phyloP scores from a whole-genome alignment of 2,329 filamentous ascomycete genomes.

The Fusarium lyarnte region DNA sequence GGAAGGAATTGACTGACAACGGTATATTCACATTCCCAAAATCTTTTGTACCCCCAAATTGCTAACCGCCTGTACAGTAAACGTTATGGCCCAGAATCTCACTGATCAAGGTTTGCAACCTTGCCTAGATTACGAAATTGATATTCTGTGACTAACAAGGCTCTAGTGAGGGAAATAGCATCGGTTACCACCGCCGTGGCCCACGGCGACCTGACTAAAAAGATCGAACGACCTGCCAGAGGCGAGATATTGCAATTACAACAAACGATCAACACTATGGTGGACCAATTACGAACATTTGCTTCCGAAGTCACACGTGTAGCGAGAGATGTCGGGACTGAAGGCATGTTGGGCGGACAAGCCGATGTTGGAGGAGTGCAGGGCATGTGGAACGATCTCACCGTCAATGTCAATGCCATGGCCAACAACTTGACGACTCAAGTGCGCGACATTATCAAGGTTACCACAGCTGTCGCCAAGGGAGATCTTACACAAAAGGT shows the following conservation, averaged over 20 bases:
- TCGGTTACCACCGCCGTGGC: slow-evolving; percentile 86
- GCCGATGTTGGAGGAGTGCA: slow-evolving; percentile 85
- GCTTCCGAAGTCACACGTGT: slow-evolving; percentile 86
- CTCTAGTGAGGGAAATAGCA: slow-evolving; percentile 79
- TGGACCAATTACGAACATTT: slow-evolving; percentile 84
- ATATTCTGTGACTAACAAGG: slow-evolving; percentile 19
- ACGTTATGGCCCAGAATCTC: slow-evolving; percentile 85
- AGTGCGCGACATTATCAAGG: slow-evolving; percentile 93
- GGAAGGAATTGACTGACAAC: slow-evolving; percentile 95
- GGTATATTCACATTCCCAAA: slow-evolving; percentile 54
- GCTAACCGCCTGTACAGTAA: slow-evolving; percentile 61
- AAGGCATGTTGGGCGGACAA: slow-evolving; percentile 84
- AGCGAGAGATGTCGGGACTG: slow-evolving; percentile 83
- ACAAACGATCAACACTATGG: slow-evolving; percentile 90
- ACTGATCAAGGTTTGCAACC: slow-evolving; percentile 71
- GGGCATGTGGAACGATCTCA: slow-evolving; percentile 90
- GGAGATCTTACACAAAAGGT: slow-evolving; percentile 98
- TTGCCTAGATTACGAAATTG: background rate
- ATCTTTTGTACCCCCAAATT: background rate
- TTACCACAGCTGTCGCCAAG: slow-evolving; percentile 76
- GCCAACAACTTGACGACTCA: slow-evolving; percentile 87
- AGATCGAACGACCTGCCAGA: slow-evolving; percentile 82
- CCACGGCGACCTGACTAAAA: slow-evolving; percentile 83
- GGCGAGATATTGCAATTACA: slow-evolving; percentile 86
- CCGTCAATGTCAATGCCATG: slow-evolving; percentile 89